Conservation (phyloP, 441 rosid genomes). For the Bocquillonia castaneifolia region DNA sequence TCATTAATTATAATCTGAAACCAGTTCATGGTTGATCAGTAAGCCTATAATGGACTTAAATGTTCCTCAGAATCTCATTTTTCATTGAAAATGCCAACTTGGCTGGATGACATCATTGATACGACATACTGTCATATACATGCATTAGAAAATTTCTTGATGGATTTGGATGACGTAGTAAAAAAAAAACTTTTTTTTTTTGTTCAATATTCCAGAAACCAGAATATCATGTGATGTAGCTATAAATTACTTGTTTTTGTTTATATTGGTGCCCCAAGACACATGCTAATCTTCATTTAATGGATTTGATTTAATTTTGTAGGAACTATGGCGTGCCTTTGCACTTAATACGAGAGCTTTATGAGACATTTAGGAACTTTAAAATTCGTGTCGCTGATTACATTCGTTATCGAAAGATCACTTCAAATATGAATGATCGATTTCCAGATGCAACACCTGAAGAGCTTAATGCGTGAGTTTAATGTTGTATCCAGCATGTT, state of each 20-base stretch:
- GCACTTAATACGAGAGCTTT: slow-evolving; percentile 90
- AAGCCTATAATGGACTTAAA: background rate
- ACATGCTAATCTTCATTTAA: background rate
- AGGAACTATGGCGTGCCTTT: slow-evolving; percentile 97
- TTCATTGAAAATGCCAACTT: background rate
- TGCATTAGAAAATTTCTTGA: background rate
- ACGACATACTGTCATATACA: no score
- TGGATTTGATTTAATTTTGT: slow-evolving; percentile 21
- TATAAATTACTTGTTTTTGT: background rate
- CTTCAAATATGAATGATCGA: slow-evolving; percentile 95
- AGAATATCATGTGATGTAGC: background rate
- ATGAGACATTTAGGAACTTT: slow-evolving; percentile 94
- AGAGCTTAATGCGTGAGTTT: slow-evolving; percentile 77
- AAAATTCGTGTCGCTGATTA: slow-evolving; percentile 90
- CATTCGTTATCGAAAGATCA: slow-evolving; percentile 80
- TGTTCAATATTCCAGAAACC: background rate
- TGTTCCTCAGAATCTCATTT: background rate
- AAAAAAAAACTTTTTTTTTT: background rate
- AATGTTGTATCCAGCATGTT: background rate
- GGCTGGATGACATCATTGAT: background rate
- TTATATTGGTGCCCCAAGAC: background rate
- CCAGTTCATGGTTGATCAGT: background rate
- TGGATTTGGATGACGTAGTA: background rate
- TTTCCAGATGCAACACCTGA: slow-evolving; percentile 95
- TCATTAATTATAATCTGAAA: background rate